Conservation (phyloP, 345 rosid species). For the Syzygium grande region DNA sequence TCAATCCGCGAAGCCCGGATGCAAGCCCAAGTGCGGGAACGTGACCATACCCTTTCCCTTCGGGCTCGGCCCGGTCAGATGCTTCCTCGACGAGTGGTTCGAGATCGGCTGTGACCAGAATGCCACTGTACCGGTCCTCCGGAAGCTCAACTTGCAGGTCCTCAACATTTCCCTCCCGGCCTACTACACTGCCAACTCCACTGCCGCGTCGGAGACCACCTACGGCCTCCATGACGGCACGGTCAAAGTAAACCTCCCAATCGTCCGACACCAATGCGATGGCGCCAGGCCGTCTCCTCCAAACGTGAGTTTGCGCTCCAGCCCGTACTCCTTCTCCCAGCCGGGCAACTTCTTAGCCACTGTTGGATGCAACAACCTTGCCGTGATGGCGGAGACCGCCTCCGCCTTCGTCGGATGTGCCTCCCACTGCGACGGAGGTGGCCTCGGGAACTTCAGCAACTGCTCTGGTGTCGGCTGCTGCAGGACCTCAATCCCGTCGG, state of each 20-base stretch:
- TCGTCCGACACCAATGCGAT: not conserved
- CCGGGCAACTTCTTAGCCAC: not conserved
- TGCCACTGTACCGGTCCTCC: not conserved
- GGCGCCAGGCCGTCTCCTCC: not conserved
- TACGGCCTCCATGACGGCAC: not conserved
- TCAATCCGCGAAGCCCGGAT: not conserved
- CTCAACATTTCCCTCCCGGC: not conserved
- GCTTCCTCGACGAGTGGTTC: not conserved
- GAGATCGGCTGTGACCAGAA: not conserved
- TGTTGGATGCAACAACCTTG: slow-evolving; percentile 1
- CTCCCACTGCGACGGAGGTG: not conserved
- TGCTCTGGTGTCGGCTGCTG: not conserved
- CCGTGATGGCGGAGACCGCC: not conserved
- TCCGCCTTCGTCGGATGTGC: no score
- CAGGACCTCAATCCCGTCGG: not conserved
- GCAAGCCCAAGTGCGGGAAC: not conserved
- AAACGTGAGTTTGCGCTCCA: not conserved
- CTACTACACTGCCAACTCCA: not conserved
- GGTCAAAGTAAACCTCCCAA: not conserved
- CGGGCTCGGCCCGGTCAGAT: not conserved
- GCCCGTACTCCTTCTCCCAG: not conserved
- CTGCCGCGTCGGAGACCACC: not conserved
- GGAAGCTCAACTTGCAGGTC: not conserved
- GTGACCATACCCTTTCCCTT: not conserved
- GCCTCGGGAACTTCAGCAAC: not conserved